Conservation (phyloP, 768 basidiomycete species). For the Lanmaoa pseudosensibilis region DNA sequence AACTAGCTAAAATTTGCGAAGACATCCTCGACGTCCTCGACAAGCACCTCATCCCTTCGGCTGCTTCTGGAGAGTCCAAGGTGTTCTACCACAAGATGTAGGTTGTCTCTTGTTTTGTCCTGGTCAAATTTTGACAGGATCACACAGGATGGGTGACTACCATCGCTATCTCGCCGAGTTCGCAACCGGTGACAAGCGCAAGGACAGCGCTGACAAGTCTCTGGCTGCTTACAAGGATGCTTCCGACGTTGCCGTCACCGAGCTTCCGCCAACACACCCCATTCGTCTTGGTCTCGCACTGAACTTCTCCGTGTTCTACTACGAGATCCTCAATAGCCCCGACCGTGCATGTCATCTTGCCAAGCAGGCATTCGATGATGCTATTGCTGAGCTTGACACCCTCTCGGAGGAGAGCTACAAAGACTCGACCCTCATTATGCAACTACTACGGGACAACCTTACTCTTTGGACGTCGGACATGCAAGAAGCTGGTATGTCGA, state of each 20-base stretch:
- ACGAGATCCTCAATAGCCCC: constrained; percentile 98
- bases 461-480: constrained; percentile 99
- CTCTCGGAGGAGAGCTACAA: constrained; percentile 99
- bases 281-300: constrained; percentile 98
- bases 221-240: constrained; percentile 97
- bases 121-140: constrained; percentile 12
- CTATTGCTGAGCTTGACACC: constrained; percentile 98
- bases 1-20: constrained; percentile 97
- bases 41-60: constrained; percentile 96
- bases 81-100: constrained; percentile 99
- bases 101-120: constrained; percentile 27
- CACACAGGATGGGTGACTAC: constrained; percentile 93
- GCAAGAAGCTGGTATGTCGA: constrained; percentile 79
- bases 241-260: constrained; percentile 93
- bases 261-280: constrained; percentile 94
- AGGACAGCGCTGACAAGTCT: constrained; percentile 96
- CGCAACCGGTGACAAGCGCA: constrained; percentile 96
- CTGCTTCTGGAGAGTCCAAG: constrained; percentile 95
- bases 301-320: constrained; percentile 99
- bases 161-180: constrained; percentile 99
- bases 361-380: constrained; percentile 99
- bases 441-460: constrained; percentile 94
- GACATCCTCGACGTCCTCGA: constrained; percentile 97
- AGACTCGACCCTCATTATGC: constrained; percentile 97
- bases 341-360: constrained; percentile 98